These are phyloP conservation scores for Fistulifera solaris DNA, from an alignment of 108 stramenopile genomes.

Conservation along the genomic window DNA sequence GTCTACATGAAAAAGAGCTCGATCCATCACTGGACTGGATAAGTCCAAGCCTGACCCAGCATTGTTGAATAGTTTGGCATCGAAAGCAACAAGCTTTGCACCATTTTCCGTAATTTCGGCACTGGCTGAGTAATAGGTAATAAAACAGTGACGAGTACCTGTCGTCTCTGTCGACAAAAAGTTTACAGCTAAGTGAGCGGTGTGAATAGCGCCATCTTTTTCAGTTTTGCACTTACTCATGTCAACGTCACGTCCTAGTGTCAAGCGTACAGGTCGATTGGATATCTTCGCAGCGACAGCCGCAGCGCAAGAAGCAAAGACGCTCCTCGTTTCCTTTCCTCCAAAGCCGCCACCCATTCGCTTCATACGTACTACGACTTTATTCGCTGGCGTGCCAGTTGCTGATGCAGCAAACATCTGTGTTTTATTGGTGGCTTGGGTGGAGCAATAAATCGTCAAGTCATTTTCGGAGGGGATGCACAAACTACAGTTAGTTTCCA, in stretches of 20 bases:
- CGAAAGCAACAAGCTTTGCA: constrained; percentile 61
- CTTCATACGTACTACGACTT: constrained; percentile 86
- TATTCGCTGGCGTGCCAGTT: constrained; percentile 67
- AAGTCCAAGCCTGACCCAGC: constrained; percentile 85
- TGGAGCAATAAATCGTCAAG: constrained; percentile 81
- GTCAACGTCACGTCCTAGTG: constrained; percentile 86
- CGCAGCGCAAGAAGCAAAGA: constrained; percentile 78
- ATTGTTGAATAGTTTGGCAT: constrained; percentile 79
- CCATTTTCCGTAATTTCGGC: constrained; percentile 62
- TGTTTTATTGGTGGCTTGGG: constrained; percentile 87
- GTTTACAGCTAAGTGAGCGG: not conserved
- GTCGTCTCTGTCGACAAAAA: not conserved
- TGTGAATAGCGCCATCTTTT: constrained; percentile 15
- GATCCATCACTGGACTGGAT: constrained; percentile 79
- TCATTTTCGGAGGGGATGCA: constrained; percentile 81
- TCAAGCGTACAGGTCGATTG: constrained; percentile 74
- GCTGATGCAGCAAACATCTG: constrained; percentile 78
- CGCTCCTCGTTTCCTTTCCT: constrained; percentile 84
- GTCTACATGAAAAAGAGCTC: constrained; percentile 90
- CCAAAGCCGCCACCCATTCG: constrained; percentile 95
- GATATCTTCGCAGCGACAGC: constrained; percentile 82
- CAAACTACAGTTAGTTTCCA: constrained; percentile 87
- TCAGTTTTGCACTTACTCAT: constrained; percentile 78
- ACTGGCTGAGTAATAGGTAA: constrained; percentile 78
- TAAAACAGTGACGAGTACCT: constrained; percentile 66